Conservation (phyloP, 2,329 filamentous ascomycete genomes). For the Paecilomyces niveus region DNA sequence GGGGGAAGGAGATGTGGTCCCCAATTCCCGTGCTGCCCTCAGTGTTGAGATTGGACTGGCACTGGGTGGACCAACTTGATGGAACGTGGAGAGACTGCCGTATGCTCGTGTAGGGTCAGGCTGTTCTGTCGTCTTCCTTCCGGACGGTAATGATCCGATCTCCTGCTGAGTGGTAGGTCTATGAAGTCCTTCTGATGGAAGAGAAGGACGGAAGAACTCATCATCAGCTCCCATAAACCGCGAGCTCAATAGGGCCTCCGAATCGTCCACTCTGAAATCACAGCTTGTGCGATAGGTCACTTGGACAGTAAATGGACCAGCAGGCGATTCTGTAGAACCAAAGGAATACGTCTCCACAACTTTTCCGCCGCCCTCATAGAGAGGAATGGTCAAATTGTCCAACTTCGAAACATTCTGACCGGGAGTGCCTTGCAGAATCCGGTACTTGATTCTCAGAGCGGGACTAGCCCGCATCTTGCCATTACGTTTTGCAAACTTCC, state of each 20-base stretch:
- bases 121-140: slow-evolving; percentile 43
- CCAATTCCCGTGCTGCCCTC: slow-evolving; percentile 56
- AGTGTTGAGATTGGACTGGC: slow-evolving; percentile 83
- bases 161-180: slow-evolving; percentile 37
- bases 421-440: slow-evolving; percentile 59
- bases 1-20: slow-evolving; percentile 43
- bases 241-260: slow-evolving; percentile 83
- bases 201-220: slow-evolving; percentile 73
- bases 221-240: slow-evolving; percentile 90
- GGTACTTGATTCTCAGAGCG: slow-evolving; percentile 67
- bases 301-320: slow-evolving; percentile 72
- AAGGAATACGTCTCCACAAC: slow-evolving; percentile 72
- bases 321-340: slow-evolving; percentile 76
- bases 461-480: slow-evolving; percentile 61
- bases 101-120: slow-evolving; percentile 71
- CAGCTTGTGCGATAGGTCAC: slow-evolving; percentile 83
- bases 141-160: slow-evolving; percentile 67
- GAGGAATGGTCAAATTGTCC: slow-evolving; percentile 65
- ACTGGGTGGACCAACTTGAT: slow-evolving; percentile 66
- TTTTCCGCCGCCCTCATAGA: slow-evolving; percentile 57
- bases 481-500: slow-evolving; percentile 72
- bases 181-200: slow-evolving; percentile 48
- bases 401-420: slow-evolving; percentile 43
- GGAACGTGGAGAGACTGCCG: slow-evolving; percentile 81
- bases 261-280: slow-evolving; percentile 85